Evolutionary conservation across 495 filamentous ascomycete genomes (phyloP).

Genomic region (Penicillium egyptiacum): DNA sequence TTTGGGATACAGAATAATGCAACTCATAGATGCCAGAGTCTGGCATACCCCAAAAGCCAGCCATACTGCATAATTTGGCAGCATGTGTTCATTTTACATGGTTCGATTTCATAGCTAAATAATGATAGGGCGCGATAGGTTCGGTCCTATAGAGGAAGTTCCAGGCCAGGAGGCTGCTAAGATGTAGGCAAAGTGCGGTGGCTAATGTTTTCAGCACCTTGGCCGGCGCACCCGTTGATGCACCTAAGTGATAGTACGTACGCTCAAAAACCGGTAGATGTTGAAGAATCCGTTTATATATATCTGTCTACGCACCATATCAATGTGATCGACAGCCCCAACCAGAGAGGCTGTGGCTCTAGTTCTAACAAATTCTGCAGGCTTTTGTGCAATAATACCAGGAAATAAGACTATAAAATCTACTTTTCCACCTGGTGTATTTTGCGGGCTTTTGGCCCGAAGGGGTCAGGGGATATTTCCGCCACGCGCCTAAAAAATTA

Average conservation of each 20-base stretch:
- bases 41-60: neutral
- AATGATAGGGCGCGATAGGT: neutral
- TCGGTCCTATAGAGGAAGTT: neutral
- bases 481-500: no score
- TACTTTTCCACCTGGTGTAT: no score
- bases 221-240: neutral
- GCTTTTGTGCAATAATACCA: no score
- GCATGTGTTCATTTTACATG: neutral
- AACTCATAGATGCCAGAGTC: neutral
- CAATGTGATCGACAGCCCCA: neutral
- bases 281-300: neutral
- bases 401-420: no score
- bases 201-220: neutral
- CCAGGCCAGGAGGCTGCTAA: neutral
- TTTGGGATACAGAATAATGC: neutral
- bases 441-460: no score
- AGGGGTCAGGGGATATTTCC: no score
- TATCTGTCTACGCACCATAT: neutral
- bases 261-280: no score
- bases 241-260: neutral
- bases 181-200: neutral
- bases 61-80: neutral
- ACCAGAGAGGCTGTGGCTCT: no score
- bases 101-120: neutral
- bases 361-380: no score